These are phyloP conservation scores for Carex pumila DNA, from an alignment of 176 grass and related monocot species.

Conservation along the genomic window DNA sequence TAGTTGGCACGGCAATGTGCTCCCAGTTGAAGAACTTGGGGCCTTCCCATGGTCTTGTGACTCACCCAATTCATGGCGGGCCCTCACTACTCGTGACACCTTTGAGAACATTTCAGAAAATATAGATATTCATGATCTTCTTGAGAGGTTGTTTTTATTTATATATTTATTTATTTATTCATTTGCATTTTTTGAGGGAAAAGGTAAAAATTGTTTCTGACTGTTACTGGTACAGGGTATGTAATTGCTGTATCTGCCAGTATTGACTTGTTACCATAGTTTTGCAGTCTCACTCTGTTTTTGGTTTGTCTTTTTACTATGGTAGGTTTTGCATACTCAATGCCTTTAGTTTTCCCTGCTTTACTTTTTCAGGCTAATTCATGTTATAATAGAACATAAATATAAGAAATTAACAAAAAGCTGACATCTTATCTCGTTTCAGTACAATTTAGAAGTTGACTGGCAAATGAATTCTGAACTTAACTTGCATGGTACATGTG, in stretches of 20 bases:
- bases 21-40: slow-evolving; percentile 40
- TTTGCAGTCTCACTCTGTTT: not conserved
- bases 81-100: slow-evolving; percentile 34
- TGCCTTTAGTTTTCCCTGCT: not conserved
- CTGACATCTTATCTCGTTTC: not conserved
- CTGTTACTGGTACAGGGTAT: not conserved
- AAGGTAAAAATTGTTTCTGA: not conserved
- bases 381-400: not conserved
- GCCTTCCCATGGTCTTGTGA: slow-evolving; percentile 59
- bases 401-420: not conserved
- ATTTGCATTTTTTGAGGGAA: not conserved
- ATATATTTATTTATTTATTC: not conserved
- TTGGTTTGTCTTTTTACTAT: not conserved
- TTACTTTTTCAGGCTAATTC: not conserved
- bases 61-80: slow-evolving; percentile 76
- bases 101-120: slow-evolving; percentile 47
- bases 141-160: slow-evolving; percentile 54
- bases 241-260: not conserved
- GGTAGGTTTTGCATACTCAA: not conserved
- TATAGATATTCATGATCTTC: slow-evolving; percentile 74
- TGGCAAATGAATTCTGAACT: not conserved
- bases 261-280: not conserved
- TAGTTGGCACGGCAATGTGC: slow-evolving; percentile 45
- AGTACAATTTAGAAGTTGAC: not conserved
- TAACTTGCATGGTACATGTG: not conserved